phyloP scores from a whole-genome alignment of 192 early-diverging fungal genomes.

The Coemansia sp. region DNA sequence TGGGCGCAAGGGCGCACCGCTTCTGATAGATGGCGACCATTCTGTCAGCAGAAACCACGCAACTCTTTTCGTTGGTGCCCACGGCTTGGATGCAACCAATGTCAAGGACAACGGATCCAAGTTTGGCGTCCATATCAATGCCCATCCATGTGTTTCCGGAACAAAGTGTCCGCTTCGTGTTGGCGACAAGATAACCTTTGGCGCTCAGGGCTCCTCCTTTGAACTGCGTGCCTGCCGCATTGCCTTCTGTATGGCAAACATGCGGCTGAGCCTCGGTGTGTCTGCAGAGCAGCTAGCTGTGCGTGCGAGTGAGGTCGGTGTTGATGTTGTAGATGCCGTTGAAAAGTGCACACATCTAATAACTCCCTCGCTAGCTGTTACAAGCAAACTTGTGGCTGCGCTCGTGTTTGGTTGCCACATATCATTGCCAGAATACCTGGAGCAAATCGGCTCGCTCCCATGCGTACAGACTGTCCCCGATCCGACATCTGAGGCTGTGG shows the following conservation, averaged over 20 bases:
- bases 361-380: slow-evolving; percentile 29
- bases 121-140: slow-evolving; percentile 48
- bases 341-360: slow-evolving; percentile 30
- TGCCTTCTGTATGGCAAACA: slow-evolving; percentile 27
- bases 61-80: slow-evolving; percentile 8
- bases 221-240: slow-evolving; percentile 10
- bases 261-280: slow-evolving; percentile 5
- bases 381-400: slow-evolving; percentile 29
- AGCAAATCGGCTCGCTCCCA: slow-evolving; percentile 6
- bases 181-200: slow-evolving; percentile 41
- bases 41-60: slow-evolving; percentile 43
- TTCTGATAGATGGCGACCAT: slow-evolving; percentile 38
- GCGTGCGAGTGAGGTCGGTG: slow-evolving; percentile 1
- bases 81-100: background rate
- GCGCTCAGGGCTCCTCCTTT: slow-evolving; percentile 38
- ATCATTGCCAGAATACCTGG: slow-evolving; percentile 18
- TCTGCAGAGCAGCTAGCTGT: background rate
- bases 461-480: slow-evolving; percentile 1
- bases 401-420: slow-evolving; percentile 24
- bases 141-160: slow-evolving; percentile 9
- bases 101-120: slow-evolving; percentile 37
- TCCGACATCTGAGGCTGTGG: slow-evolving; percentile 9
- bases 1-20: slow-evolving; percentile 33
- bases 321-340: slow-evolving; percentile 15
- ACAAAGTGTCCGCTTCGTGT: background rate